Evolutionary conservation across 768 basidiomycete genomes (phyloP).

Genomic region (Leccinum subgranulosum): DNA sequence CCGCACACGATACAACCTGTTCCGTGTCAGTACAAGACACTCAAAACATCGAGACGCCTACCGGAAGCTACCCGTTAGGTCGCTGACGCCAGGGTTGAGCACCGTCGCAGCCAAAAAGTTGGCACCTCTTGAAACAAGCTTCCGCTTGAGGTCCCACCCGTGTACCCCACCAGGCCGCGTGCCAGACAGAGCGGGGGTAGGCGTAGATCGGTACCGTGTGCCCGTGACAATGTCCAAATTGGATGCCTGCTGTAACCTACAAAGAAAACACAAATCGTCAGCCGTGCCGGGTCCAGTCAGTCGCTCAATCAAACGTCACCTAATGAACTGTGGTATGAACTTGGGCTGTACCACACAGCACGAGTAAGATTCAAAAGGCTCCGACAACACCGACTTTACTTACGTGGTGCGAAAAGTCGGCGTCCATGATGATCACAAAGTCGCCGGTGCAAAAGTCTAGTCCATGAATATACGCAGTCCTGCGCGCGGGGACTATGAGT

Average conservation of each 20-base stretch:
- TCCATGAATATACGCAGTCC: conserved; percentile 91
- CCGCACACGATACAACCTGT: conserved; percentile 69
- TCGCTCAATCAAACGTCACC: conserved; percentile 37
- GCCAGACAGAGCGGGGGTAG: conserved; percentile 54
- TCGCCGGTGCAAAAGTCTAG: conserved; percentile 86
- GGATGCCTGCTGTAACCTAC: conserved; percentile 76
- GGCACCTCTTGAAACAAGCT: conserved; percentile 83
- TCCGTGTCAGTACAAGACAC: background rate
- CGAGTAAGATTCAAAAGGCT: conserved; percentile 2
- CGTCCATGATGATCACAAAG: conserved; percentile 97
- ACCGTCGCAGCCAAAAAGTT: conserved; percentile 89
- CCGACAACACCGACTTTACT: conserved; percentile 22
- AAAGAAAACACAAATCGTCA: background rate
- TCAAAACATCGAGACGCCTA: conserved; percentile 31
- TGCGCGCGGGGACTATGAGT: conserved; percentile 28
- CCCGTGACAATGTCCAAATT: conserved; percentile 93
- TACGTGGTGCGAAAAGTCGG: conserved; percentile 94
- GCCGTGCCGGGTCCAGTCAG: background rate
- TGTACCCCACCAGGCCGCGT: conserved; percentile 81
- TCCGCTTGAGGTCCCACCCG: conserved; percentile 90
- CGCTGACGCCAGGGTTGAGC: conserved; percentile 81
- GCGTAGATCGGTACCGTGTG: conserved; percentile 72
- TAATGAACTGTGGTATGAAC: conserved; percentile 91
- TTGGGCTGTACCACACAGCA: conserved; percentile 61
- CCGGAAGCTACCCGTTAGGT: conserved; percentile 90